phyloP scores from a whole-genome alignment of 352 stramenopile species.

The Pythium pyrilobum region DNA sequence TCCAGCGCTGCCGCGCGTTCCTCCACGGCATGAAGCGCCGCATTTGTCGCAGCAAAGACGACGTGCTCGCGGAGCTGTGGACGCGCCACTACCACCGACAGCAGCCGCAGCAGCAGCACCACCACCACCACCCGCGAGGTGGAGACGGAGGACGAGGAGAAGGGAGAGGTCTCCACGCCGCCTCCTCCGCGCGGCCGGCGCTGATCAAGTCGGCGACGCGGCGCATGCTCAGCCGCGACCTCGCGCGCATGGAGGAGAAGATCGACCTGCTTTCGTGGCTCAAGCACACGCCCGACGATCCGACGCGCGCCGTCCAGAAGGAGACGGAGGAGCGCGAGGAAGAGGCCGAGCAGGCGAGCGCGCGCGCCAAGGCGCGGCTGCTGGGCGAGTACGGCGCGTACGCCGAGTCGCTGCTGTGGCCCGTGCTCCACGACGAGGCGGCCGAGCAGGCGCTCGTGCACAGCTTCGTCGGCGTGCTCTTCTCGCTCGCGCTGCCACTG shows the following conservation, averaged over 20 bases:
- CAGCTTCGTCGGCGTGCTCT: slow-evolving; percentile 57
- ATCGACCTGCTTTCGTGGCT: slow-evolving; percentile 24
- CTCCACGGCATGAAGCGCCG: slow-evolving; percentile 56
- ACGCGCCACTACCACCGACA: neutral
- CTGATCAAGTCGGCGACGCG: slow-evolving; percentile 17
- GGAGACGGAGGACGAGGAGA: no score
- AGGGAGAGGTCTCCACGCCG: no score
- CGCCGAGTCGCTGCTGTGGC: slow-evolving; percentile 36
- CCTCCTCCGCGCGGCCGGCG: slow-evolving; percentile 2
- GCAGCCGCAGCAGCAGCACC: neutral
- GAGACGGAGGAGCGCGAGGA: slow-evolving; percentile 12
- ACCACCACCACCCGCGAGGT: neutral
- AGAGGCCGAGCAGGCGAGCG: neutral
- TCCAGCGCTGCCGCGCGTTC: slow-evolving; percentile 44
- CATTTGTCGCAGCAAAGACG: slow-evolving; percentile 19
- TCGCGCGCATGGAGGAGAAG: slow-evolving; percentile 18
- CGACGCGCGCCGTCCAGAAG: slow-evolving; percentile 7
- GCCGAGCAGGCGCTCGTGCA: slow-evolving; percentile 41
- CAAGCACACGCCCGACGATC: slow-evolving; percentile 13
- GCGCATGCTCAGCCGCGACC: slow-evolving; percentile 19
- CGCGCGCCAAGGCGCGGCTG: neutral
- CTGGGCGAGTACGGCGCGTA: slow-evolving; percentile 48
- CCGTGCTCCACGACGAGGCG: slow-evolving; percentile 40
- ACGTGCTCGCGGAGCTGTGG: slow-evolving; percentile 25
- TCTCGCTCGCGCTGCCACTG: slow-evolving; percentile 35